Base-by-base conservation (phyloP, 2,329 filamentous ascomycete genomes). In the Berkeleyomyces basicola region DNA sequence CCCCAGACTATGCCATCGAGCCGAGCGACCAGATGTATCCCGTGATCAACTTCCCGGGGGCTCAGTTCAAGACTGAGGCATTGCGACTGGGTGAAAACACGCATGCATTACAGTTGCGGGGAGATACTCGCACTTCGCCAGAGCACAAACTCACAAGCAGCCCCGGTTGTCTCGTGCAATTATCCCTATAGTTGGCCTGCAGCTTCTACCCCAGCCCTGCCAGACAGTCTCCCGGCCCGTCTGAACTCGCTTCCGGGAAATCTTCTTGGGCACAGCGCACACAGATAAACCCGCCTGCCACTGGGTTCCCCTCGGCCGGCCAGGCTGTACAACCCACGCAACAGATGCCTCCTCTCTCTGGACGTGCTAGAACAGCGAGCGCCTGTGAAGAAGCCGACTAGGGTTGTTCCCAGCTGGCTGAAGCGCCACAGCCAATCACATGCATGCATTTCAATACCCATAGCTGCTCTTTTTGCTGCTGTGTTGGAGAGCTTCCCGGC, bases 401-500 rank as follows among this genome's bases (percentile, higher is more conserved):
- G 23, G 23, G 23, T 23, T 23, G 23, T 23, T 23, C 23, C 23
- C 23, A 23, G 23, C 23, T 23, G 23, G 23, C 51, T 7, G 10
- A 39, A 4, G 16, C 3, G 23, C 16, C 36, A 36, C 44, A 47
- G 36, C 59, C 59, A 61, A 61, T 61, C 51, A 39, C 51, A 39
- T 5, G 23, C 23, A 23, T 23, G 23, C 23, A 23, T 23, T 23
- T 23, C 23, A 16, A n/a, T 10, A 7, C n/a, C 46, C 46, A 55
- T 47, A 51, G 10, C 42, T 23, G 16, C 23, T 33, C 39, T 46
- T 40, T 14, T 58, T 58, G n/a, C 61, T 39, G 64, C 47, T 47
- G 42, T 49, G 64, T 33, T 31, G 61, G 60, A 65, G 53, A 65
- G 53, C 47, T 64, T 46, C 58, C 61, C 66, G 65, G 64, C 63